Conservation (phyloP, 495 filamentous ascomycete genomes). For the Tetracladium marchalianum region DNA sequence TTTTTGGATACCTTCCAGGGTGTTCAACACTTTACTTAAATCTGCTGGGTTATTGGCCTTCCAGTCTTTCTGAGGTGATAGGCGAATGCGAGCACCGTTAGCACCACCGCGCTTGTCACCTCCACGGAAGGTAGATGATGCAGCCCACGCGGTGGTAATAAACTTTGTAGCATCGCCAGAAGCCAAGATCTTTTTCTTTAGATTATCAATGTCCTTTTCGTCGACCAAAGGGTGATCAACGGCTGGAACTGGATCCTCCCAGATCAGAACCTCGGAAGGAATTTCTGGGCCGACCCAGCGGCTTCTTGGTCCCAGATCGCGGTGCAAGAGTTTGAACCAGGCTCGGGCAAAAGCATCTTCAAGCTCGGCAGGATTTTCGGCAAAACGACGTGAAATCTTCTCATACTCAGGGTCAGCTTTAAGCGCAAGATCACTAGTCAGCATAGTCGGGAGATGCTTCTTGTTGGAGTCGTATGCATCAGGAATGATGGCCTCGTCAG, state of each 20-base stretch:
- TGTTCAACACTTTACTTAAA: slow-evolving; percentile 43
- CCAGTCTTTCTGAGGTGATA: slow-evolving; percentile 60
- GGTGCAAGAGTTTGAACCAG: slow-evolving; percentile 73
- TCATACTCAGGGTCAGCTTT: slow-evolving; percentile 59
- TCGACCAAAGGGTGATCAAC: slow-evolving; percentile 45
- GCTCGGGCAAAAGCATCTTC: slow-evolving; percentile 55
- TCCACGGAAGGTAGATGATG: slow-evolving; percentile 63
- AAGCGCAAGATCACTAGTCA: slow-evolving; percentile 62
- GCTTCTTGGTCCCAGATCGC: slow-evolving; percentile 58
- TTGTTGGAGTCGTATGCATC: slow-evolving; percentile 53
- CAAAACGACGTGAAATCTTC: slow-evolving; percentile 60
- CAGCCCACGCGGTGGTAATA: slow-evolving; percentile 55
- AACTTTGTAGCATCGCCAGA: slow-evolving; percentile 44
- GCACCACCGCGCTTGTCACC: slow-evolving; percentile 69
- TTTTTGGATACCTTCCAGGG: slow-evolving; percentile 50
- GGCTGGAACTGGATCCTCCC: slow-evolving; percentile 56
- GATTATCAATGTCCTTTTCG: slow-evolving; percentile 41
- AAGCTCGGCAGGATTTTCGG: slow-evolving; percentile 53
- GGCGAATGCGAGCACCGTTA: slow-evolving; percentile 63
- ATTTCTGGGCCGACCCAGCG: slow-evolving; percentile 64
- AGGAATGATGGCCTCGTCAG: slow-evolving; percentile 52
- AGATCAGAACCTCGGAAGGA: slow-evolving; percentile 48
- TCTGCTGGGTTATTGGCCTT: slow-evolving; percentile 54
- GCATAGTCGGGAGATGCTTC: slow-evolving; percentile 58
- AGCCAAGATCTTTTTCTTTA: slow-evolving; percentile 56